Conservation (phyloP, 345 rosid genomes). For the Euclidium syriacum region DNA sequence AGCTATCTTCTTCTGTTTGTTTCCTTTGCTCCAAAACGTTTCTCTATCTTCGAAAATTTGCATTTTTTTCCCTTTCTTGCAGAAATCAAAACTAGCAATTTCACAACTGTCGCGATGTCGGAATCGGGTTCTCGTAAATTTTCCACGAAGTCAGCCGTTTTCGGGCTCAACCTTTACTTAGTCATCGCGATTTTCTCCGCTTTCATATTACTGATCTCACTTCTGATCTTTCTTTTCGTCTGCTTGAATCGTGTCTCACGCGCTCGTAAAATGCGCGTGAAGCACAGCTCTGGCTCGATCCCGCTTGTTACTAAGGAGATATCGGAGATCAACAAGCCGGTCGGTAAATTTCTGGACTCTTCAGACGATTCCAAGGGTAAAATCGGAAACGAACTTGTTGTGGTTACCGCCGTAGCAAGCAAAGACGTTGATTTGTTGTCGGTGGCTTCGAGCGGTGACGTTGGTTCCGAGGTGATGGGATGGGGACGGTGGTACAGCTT, state of each 20-base stretch:
- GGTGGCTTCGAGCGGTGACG: slow-evolving; percentile 43
- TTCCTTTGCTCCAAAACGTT: slow-evolving; percentile 12
- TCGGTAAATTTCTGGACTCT: slow-evolving; percentile 26
- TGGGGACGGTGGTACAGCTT: slow-evolving; percentile 93
- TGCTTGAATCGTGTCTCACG: slow-evolving; percentile 43
- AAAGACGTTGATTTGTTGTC: slow-evolving; percentile 38
- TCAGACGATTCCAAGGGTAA: slow-evolving; percentile 23
- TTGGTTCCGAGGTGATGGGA: slow-evolving; percentile 49
- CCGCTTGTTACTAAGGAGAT: slow-evolving; percentile 74
- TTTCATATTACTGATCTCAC: slow-evolving; percentile 32
- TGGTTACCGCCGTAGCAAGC: not conserved
- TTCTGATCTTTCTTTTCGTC: slow-evolving; percentile 53
- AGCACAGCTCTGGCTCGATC: slow-evolving; percentile 71
- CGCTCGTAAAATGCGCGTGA: slow-evolving; percentile 48
- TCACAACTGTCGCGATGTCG: slow-evolving; percentile 39
- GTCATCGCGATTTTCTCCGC: slow-evolving; percentile 45
- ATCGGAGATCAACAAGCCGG: slow-evolving; percentile 54
- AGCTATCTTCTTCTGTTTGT: slow-evolving; percentile 8
- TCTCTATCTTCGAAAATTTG: not conserved
- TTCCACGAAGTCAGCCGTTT: slow-evolving; percentile 40
- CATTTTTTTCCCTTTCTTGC: not conserved
- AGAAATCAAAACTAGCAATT: not conserved
- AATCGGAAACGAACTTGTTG: slow-evolving; percentile 29
- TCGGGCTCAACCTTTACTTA: slow-evolving; percentile 52
- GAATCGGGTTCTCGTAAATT: slow-evolving; percentile 34